Percentiles rank a stretch among this genome's conserved stretches.
phyloP scores from a whole-genome alignment of 345 rosid species.

The Eutrema japonicum region DNA sequence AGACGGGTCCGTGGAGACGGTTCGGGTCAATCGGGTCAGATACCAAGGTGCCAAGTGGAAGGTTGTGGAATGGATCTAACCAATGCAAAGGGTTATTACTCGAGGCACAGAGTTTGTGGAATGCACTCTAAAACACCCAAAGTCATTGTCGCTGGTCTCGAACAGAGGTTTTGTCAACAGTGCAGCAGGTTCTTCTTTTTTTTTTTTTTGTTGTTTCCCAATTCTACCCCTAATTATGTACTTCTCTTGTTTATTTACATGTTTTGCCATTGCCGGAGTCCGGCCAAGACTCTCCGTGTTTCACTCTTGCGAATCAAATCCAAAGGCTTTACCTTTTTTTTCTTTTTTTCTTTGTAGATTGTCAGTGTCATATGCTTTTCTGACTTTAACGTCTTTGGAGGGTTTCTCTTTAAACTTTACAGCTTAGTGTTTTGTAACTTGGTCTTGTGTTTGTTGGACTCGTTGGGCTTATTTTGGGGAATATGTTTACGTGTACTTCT shows the following conservation, averaged over 20 bases:
- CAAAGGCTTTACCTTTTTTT: conserved; percentile 32
- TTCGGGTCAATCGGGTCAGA: conserved; percentile 54
- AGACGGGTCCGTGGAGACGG: conserved; percentile 52
- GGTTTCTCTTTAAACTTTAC: conserved; percentile 33
- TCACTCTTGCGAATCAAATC: conserved; percentile 35
- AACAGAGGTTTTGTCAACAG: conserved; percentile 98
- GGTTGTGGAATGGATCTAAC: conserved; percentile 95
- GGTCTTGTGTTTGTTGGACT: conserved; percentile 47
- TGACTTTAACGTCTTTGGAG: conserved; percentile 43
- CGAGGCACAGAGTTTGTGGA: conserved; percentile 89
- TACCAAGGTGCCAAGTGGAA: conserved; percentile 93
- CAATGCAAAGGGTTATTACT: conserved; percentile 88
- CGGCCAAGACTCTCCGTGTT: conserved; percentile 24
- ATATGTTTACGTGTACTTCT: conserved; percentile 43
- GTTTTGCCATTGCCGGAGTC: conserved; percentile 34
- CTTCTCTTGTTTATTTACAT: conserved; percentile 26
- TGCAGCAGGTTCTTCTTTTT: conserved; percentile 74
- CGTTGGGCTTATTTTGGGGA: conserved; percentile 39
- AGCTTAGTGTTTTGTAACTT: conserved; percentile 40
- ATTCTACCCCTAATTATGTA: conserved; percentile 19
- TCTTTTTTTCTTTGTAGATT: conserved; percentile 9
- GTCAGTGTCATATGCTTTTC: conserved; percentile 43
- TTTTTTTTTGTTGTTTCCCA: not conserved
- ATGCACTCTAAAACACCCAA: conserved; percentile 81
- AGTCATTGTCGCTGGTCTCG: conserved; percentile 77